Percentiles rank a stretch among this genome's conserved stretches.
These are phyloP conservation scores for Paramecium sonneborni DNA, from an alignment of 73 alveolate genomes.

Conservation along the genomic window DNA sequence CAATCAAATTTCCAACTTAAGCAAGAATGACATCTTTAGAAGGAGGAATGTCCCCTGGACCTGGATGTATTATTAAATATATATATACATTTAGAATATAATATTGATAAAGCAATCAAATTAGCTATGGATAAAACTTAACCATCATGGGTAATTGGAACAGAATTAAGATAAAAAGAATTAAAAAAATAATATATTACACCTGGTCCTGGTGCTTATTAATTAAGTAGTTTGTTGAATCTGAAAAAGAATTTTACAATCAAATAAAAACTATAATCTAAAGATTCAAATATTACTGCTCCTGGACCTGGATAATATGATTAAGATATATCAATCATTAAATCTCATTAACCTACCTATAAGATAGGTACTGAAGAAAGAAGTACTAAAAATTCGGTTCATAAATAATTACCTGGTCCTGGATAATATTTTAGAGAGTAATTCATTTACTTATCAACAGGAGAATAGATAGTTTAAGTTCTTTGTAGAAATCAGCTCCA, in stretches of 20 bases:
- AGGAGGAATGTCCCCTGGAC: not conserved
- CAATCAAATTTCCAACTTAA: constrained; percentile 8
- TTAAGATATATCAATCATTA: not conserved
- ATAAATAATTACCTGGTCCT: not conserved
- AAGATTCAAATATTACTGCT: not conserved
- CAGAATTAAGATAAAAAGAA: not conserved
- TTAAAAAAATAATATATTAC: not conserved
- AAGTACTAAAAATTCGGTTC: not conserved
- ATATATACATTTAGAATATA: not conserved
- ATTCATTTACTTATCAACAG: not conserved
- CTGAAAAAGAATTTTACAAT: not conserved
- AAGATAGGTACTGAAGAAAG: not conserved
- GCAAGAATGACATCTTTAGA: not conserved
- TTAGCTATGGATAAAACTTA: not conserved
- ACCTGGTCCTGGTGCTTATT: constrained; percentile 1
- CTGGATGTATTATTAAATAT: not conserved
- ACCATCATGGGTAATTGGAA: constrained; percentile 15
- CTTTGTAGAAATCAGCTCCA: constrained; percentile 46
- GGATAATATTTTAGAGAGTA: constrained; percentile 49
- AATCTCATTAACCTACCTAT: not conserved
- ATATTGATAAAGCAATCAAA: not conserved
- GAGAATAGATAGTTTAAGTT: constrained; percentile 43
- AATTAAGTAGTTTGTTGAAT: not conserved
- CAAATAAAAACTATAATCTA: not conserved
- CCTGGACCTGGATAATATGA: constrained; percentile 34